Conservation (phyloP, 345 rosid genomes). For the Bruguiera sexangula region DNA sequence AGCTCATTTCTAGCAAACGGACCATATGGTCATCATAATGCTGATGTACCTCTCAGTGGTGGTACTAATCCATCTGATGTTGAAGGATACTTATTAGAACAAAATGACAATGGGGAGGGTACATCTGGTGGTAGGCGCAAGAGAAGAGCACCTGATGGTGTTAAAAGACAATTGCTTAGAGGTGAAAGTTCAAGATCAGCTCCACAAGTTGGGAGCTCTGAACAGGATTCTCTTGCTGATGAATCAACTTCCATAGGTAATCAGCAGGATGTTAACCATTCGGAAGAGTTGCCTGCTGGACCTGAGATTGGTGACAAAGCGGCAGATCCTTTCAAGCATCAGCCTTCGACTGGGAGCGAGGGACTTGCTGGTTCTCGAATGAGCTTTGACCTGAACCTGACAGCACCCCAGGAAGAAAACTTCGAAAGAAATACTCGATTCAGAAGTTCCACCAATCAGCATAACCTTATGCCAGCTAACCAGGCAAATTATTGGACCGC, state of each 20-base stretch:
- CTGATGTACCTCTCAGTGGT: background rate
- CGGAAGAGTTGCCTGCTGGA: background rate
- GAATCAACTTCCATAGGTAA: background rate
- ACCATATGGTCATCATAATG: background rate
- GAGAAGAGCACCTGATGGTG: conserved; percentile 21
- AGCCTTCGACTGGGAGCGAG: background rate
- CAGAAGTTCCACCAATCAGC: conserved; percentile 11
- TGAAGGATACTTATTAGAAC: conserved; percentile 3
- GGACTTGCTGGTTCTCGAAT: background rate
- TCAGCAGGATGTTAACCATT: background rate
- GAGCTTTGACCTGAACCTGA: background rate
- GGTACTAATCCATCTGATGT: conserved; percentile 13
- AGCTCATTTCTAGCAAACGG: background rate
- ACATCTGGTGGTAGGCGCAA: conserved; percentile 11
- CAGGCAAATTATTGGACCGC: background rate
- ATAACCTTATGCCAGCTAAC: background rate
- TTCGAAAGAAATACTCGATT: conserved; percentile 19
- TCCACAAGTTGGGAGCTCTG: background rate
- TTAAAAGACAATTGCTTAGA: background rate
- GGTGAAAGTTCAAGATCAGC: conserved; percentile 15
- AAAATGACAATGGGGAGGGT: background rate
- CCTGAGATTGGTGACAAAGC: background rate
- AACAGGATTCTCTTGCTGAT: background rate
- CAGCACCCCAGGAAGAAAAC: conserved; percentile 2
- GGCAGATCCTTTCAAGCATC: conserved; percentile 1